These are phyloP conservation scores for Cercophora sp. DNA, from an alignment of 495 filamentous ascomycete species.

Conservation along the genomic window DNA sequence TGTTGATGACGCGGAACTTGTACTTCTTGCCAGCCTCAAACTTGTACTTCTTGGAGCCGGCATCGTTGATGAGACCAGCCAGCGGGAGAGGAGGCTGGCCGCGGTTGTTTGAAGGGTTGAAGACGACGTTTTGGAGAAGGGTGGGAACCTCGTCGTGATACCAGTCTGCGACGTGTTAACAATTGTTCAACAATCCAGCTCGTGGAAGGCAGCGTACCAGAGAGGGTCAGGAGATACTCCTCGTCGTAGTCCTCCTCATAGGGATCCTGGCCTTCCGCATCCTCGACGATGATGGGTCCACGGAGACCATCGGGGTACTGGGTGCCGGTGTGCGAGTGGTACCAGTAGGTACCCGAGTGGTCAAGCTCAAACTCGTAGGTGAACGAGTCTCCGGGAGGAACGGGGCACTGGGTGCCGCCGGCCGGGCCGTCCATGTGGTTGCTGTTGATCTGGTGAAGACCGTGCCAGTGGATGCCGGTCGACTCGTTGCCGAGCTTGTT, in stretches of 20 bases:
- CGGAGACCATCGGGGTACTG: constrained; percentile 77
- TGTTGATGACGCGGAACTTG: constrained; percentile 63
- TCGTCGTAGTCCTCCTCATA: constrained; percentile 61
- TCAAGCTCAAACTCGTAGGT: constrained; percentile 40
- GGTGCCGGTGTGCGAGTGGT: constrained; percentile 65
- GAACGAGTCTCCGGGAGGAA: constrained; percentile 39
- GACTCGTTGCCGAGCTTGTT: constrained; percentile 11
- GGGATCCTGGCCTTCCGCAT: constrained; percentile 57
- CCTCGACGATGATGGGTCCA: constrained; percentile 67
- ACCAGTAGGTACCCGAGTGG: constrained; percentile 62
- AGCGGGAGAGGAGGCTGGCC: constrained; percentile 44
- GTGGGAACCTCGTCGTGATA: constrained; percentile 58
- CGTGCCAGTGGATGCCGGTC: constrained; percentile 56
- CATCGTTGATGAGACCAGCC: constrained; percentile 59
- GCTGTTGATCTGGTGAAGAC: constrained; percentile 35
- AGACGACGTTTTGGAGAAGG: constrained; percentile 38
- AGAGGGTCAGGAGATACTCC: constrained; percentile 60
- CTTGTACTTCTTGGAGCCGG: constrained; percentile 41
- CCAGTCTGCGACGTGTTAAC: constrained; percentile 46
- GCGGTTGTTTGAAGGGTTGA: not conserved
- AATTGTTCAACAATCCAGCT: not conserved
- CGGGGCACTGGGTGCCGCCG: constrained; percentile 47
- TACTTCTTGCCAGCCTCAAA: constrained; percentile 66
- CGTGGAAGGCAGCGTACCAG: too few relatives aligned
- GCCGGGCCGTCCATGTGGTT: constrained; percentile 40